A percentile compares a stretch with the other conserved stretches of the same genome.
Evolutionary conservation across 257 asterid species (phyloP).

Genomic region (Leonotis leonurus): DNA sequence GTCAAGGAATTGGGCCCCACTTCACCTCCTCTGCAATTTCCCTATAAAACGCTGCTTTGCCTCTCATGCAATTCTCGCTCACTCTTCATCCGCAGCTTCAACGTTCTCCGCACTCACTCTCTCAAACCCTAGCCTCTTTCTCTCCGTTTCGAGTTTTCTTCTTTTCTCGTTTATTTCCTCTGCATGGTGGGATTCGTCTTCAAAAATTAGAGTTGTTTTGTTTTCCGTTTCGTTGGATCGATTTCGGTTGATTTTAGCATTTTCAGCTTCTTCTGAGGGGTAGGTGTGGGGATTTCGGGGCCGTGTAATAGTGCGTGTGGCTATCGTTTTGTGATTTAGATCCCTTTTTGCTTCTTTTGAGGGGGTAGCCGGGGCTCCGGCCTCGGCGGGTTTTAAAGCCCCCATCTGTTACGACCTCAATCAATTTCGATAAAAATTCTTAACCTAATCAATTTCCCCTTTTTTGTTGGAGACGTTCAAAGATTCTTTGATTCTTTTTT

Average conservation of each 20-base stretch:
- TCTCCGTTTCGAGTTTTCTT: no score
- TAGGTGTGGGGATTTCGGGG: constrained; percentile 82
- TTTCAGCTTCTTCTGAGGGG: constrained; percentile 68
- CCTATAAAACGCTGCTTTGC: constrained; percentile 45
- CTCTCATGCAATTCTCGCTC: constrained; percentile 76
- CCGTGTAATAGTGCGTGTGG: constrained; percentile 37
- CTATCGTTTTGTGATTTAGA: constrained; percentile 50
- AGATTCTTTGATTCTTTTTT: constrained; percentile 48
- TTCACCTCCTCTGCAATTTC: constrained; percentile 6
- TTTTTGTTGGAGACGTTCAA: not conserved
- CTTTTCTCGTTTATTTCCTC: constrained; percentile 14
- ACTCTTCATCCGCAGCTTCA: constrained; percentile 27
- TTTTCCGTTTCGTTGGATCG: not conserved
- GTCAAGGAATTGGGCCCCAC: constrained; percentile 24
- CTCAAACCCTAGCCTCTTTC: constrained; percentile 20
- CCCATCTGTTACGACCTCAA: constrained; percentile 65
- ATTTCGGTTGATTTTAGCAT: not conserved
- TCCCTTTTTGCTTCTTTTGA: constrained; percentile 81
- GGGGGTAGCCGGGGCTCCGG: constrained; percentile 99
- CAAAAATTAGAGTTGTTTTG: constrained; percentile 26
- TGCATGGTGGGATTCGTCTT: constrained; percentile 57
- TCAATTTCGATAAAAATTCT: constrained; percentile 5
- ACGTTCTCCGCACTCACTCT: constrained; percentile 7
- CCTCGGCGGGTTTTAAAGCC: constrained; percentile 99
- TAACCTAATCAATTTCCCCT: not conserved